Percentiles rank a stretch among this genome's conserved stretches.
Evolutionary conservation across 2,329 filamentous ascomycete species (phyloP).

Genomic region (Teratosphaeria gauchensis): DNA sequence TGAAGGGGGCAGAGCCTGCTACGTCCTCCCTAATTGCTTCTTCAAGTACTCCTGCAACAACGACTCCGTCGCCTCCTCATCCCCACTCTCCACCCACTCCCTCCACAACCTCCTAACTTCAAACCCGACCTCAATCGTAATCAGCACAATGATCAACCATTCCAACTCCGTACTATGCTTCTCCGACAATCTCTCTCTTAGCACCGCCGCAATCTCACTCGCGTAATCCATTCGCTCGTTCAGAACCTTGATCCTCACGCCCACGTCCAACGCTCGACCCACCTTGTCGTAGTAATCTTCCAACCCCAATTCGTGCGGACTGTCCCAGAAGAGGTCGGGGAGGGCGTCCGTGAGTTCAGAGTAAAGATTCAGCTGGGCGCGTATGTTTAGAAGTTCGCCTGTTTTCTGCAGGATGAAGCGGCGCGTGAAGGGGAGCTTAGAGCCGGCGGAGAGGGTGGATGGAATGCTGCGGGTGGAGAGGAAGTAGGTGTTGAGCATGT

Average conservation of each 20-base stretch:
- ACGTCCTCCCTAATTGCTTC: slow-evolving; percentile 12
- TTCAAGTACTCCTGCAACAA: slow-evolving; percentile 30
- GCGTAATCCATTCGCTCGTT: slow-evolving; percentile 99
- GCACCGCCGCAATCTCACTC: slow-evolving; percentile 81
- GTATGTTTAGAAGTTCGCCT: slow-evolving; percentile 77
- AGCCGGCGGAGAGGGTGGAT: slow-evolving; percentile 61
- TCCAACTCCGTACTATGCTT: slow-evolving; percentile 81
- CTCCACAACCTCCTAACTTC: slow-evolving; percentile 67
- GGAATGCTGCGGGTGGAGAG: slow-evolving; percentile 77
- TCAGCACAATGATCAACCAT: slow-evolving; percentile 92
- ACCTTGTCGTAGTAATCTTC: slow-evolving; percentile 95
- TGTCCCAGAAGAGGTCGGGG: slow-evolving; percentile 96
- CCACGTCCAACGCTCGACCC: slow-evolving; percentile 79
- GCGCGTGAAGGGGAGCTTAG: slow-evolving; percentile 53
- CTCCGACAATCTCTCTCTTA: slow-evolving; percentile 81
- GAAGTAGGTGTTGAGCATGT: slow-evolving; percentile 72
- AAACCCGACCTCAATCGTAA: slow-evolving; percentile 84
- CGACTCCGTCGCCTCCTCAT: slow-evolving; percentile 32
- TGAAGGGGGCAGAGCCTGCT: no score
- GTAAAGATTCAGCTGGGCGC: slow-evolving; percentile 91
- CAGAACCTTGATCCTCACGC: slow-evolving; percentile 77
- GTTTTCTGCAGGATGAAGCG: slow-evolving; percentile 86
- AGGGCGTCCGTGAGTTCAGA: slow-evolving; percentile 91
- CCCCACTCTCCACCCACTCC: slow-evolving; percentile 43
- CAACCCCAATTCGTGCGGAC: slow-evolving; percentile 73